A percentile compares a stretch with the other conserved stretches of the same genome.
Conservation (phyloP, 2,329 filamentous ascomycete genomes). For the Pseudonectria buxi region DNA sequence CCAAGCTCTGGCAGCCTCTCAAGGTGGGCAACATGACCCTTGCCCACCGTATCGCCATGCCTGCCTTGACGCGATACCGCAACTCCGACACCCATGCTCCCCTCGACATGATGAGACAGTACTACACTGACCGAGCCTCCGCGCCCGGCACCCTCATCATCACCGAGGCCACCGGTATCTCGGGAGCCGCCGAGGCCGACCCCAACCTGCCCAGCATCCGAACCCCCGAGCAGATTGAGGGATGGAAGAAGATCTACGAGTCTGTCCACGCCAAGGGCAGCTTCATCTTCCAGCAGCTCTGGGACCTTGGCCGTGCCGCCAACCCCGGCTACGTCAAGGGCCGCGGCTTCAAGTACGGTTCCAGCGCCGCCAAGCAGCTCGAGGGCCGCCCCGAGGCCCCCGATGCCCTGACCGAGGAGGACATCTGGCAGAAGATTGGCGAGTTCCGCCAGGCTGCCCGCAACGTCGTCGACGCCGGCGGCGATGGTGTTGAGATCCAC, state of each 20-base stretch:
- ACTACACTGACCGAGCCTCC: constrained; percentile 40
- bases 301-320: constrained; percentile 51
- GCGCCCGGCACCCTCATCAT: constrained; percentile 38
- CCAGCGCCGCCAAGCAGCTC: constrained; percentile 17
- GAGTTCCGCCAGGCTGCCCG: constrained; percentile 51
- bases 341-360: constrained; percentile 21
- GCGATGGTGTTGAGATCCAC: constrained; percentile 61
- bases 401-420: constrained; percentile 47
- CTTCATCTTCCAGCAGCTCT: constrained; percentile 59
- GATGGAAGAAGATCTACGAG: constrained; percentile 54
- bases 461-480: constrained; percentile 55
- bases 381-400: constrained; percentile 13
- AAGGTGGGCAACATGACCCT: constrained; percentile 32
- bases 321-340: constrained; percentile 11
- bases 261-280: constrained; percentile 57
- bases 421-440: constrained; percentile 57
- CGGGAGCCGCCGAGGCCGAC: constrained; percentile 17
- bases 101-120: constrained; percentile 26
- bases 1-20: constrained; percentile 29
- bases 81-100: constrained; percentile 32
- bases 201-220: constrained; percentile 51
- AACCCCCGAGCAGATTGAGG: constrained; percentile 46
- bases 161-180: constrained; percentile 40
- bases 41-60: constrained; percentile 43
- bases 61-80: constrained; percentile 49